Base-by-base conservation (phyloP, 805 yeast species). In the Torulaspora quercuum region DNA sequence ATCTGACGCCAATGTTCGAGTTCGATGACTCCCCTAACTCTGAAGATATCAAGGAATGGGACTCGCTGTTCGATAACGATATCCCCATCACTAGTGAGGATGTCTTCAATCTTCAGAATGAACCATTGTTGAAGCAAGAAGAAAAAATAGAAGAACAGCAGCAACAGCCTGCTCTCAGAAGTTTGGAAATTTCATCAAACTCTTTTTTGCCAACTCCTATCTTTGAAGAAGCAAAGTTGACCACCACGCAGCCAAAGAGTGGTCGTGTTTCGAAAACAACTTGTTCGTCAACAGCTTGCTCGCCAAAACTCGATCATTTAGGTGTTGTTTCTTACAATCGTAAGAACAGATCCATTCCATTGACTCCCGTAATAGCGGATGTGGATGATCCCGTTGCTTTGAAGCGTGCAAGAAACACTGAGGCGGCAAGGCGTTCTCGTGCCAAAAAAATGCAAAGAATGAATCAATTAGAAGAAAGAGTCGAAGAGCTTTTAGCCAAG, bases 361-460 rank as follows among this genome's bases (percentile, higher is more conserved):
- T 87, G 61, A 68, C 72, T 49, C 95, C 95, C 7, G 72, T 88
- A 38, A 73, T 75, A 30, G 70, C 75, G 20, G 75, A 72, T 29
- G 59, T 68, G 16, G 64, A 59, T 32, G 95, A 88, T 61, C 76
- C 81, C n/a, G 74, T 73, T 39, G 76, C 86, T 29, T 61, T 83
- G 53, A 90, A 90, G 69, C 80, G 97, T 60, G 97, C 97, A 6
- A 80, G 90, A 64, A 90, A 92, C 73, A 90, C 80, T 32, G 95
- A 88, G 59, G 97, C 97, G 49, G 97, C 97, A 6, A 79, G 97
- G 63, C 77, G 96, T 57, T 87, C 95, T 17, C 73, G 97, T 55
- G 96, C 96, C 15, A 78, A 95, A 61, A 87, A 89, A 64, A 79
- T 83, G 80, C 84, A 84, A 61, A 76, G 95, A 62, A 83, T 89